These are phyloP conservation scores for Scheffersomyces titani DNA, from an alignment of 1,139 yeast species.

Conservation along the genomic window DNA sequence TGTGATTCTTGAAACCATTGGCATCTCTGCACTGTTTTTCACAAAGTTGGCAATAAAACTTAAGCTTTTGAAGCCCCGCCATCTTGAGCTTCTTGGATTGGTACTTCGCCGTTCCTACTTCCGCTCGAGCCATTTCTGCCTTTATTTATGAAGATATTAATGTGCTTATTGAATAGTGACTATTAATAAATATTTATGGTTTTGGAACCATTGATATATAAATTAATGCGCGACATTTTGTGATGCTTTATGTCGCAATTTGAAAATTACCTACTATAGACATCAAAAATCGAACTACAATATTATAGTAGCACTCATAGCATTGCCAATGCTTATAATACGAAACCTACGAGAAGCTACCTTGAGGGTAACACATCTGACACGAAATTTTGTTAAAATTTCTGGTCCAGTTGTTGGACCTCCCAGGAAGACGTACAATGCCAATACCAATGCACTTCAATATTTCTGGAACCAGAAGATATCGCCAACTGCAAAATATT, in stretches of 20 bases:
- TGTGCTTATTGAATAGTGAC: background rate
- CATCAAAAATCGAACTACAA: background rate
- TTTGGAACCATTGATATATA: background rate
- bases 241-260: background rate
- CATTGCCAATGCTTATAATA: background rate
- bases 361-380: background rate
- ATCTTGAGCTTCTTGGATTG: conserved; percentile 78
- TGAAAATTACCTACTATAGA: background rate
- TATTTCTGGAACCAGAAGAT: conserved; percentile 29
- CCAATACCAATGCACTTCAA: conserved; percentile 25
- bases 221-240: background rate
- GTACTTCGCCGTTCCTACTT: conserved; percentile 80
- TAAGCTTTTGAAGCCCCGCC: conserved; percentile 80
- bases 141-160: background rate
- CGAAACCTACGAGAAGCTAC: background rate
- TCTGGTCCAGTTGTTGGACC: conserved; percentile 16
- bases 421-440: conserved; percentile 34
- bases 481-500: conserved; percentile 32
- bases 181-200: too few relatives aligned
- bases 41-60: conserved; percentile 90
- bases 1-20: conserved; percentile 90
- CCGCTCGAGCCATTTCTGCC: conserved; percentile 45
- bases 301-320: background rate
- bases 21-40: conserved; percentile 93
- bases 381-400: background rate